phyloP scores from a whole-genome alignment of 2,329 filamentous ascomycete genomes.

The Coleophoma eucalyptorum region DNA sequence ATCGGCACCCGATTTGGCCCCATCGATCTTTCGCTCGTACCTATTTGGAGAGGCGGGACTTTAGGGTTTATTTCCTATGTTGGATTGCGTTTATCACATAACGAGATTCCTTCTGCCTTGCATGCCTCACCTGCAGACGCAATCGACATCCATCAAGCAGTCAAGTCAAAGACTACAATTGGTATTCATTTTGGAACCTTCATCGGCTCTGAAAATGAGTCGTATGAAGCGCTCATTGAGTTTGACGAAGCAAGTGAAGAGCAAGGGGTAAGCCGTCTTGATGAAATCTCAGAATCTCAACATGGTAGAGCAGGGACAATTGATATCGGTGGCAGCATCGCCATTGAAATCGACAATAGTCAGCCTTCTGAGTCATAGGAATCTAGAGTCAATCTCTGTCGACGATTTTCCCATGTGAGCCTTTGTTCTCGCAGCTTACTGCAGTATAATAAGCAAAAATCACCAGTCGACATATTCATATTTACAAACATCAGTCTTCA shows the following conservation, averaged over 20 bases:
- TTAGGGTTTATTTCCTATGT: slow-evolving; percentile 15
- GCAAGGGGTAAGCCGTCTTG: slow-evolving; percentile 5
- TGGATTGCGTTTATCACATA: slow-evolving; percentile 14
- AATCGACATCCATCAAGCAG: slow-evolving; percentile 13
- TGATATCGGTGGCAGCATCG: slow-evolving; percentile 16
- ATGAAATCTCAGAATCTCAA: slow-evolving; percentile 1
- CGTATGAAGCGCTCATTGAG: slow-evolving; percentile 14
- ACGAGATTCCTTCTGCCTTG: slow-evolving; percentile 14
- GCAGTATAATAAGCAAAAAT: too few relatives aligned
- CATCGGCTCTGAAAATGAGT: slow-evolving; percentile 16
- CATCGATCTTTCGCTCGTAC: slow-evolving; percentile 85
- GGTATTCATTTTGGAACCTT: slow-evolving; percentile 19
- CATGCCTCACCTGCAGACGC: slow-evolving; percentile 16
- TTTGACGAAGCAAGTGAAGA: slow-evolving; percentile 14
- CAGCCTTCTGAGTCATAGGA: too few relatives aligned
- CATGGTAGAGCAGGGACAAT: slow-evolving; percentile 10
- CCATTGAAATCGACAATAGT: slow-evolving; percentile 7
- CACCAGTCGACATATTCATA: too few relatives aligned
- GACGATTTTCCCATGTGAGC: too few relatives aligned
- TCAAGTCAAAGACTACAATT: slow-evolving; percentile 11
- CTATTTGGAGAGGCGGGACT: slow-evolving; percentile 58
- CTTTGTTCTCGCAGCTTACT: too few relatives aligned
- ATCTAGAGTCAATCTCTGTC: too few relatives aligned
- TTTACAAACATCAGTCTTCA: too few relatives aligned
- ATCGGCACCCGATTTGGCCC: slow-evolving; percentile 78